These are phyloP conservation scores for Mortierella sp. DNA, from an alignment of 371 early-diverging fungal species.

Conservation along the genomic window DNA sequence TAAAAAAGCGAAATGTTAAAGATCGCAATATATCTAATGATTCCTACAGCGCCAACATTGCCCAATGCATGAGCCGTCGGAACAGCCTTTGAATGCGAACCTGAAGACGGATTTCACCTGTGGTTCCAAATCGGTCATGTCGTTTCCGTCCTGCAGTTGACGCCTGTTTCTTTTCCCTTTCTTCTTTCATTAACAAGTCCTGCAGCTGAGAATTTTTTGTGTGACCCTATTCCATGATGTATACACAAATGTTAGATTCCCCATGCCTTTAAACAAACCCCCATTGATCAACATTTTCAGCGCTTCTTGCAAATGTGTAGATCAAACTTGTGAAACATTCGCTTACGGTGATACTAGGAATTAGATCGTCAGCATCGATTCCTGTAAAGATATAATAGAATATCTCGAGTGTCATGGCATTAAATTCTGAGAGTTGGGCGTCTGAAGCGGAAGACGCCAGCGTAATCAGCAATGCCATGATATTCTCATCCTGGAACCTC, in stretches of 20 bases:
- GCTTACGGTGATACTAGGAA: constrained; percentile 32
- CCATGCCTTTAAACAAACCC: no score
- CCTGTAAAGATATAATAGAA: constrained; percentile 69
- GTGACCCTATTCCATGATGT: constrained; percentile 11
- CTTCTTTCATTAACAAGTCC: constrained; percentile 46
- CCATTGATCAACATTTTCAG: no score
- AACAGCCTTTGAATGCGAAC: not conserved
- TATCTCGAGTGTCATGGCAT: constrained; percentile 73
- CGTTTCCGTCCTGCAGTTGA: constrained; percentile 43
- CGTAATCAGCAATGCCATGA: constrained; percentile 70
- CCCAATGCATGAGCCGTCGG: no score
- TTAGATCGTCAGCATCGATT: constrained; percentile 64
- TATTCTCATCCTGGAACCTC: constrained; percentile 63
- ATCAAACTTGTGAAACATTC: not conserved
- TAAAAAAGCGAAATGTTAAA: not conserved
- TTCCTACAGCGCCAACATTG: not conserved
- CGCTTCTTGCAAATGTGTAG: not conserved
- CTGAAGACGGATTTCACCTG: constrained; percentile 39
- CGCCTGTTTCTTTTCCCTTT: constrained; percentile 19
- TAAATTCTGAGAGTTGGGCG: constrained; percentile 72
- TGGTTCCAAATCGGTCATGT: constrained; percentile 54
- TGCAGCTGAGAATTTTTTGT: constrained; percentile 31
- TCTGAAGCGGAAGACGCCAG: constrained; percentile 70
- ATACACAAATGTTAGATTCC: not conserved
- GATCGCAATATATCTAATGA: not conserved